Conservation (phyloP, 352 stramenopile species). For the Phytophthora fragariae region DNA sequence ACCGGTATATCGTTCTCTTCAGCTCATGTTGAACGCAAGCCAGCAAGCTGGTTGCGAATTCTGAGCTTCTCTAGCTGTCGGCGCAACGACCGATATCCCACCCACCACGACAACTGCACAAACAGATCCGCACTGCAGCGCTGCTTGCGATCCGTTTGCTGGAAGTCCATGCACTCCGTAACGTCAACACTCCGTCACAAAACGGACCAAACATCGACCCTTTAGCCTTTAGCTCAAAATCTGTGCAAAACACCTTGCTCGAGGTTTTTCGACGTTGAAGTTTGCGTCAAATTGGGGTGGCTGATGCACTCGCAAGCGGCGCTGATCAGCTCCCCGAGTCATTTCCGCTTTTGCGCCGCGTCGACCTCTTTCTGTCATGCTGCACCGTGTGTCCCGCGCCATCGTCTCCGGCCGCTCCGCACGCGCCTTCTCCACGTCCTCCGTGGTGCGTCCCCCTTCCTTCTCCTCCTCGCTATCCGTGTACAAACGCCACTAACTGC, state of each 20-base stretch:
- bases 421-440: slow-evolving; percentile 59
- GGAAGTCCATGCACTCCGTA: not conserved
- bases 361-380: slow-evolving; percentile 25
- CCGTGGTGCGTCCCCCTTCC: slow-evolving; percentile 33
- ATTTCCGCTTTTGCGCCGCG: slow-evolving; percentile 34
- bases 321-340: not conserved
- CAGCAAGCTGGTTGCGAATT: too few relatives aligned
- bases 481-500: not conserved
- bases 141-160: not conserved
- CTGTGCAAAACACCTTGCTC: not conserved
- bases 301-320: slow-evolving; percentile 12
- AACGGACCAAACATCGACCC: not conserved
- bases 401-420: slow-evolving; percentile 22
- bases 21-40: not conserved
- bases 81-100: not conserved
- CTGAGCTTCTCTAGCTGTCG: too few relatives aligned
- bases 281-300: slow-evolving; percentile 23
- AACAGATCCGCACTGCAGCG: not conserved
- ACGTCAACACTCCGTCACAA: slow-evolving; percentile 4
- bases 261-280: slow-evolving; percentile 29
- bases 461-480: not conserved
- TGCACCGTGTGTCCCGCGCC: slow-evolving; percentile 37
- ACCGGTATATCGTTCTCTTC: too few relatives aligned
- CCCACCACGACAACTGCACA: too few relatives aligned
- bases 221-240: not conserved